Conservation (phyloP, 2,329 filamentous ascomycete species). For the Cordyceps farinosa region DNA sequence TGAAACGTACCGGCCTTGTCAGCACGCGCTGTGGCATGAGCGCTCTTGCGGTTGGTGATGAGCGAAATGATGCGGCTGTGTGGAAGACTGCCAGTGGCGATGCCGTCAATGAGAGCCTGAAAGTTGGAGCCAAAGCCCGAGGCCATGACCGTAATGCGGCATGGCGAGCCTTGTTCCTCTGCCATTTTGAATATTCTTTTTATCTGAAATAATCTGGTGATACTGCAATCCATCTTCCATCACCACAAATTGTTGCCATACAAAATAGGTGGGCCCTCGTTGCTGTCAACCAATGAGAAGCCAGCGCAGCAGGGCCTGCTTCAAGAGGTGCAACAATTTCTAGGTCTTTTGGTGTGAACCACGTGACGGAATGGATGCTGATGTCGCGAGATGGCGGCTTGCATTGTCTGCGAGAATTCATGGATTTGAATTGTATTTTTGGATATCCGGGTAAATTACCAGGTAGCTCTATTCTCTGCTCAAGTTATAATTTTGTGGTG, state of each 20-base stretch:
- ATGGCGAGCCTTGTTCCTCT: slow-evolving; percentile 23
- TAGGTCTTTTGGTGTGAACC: neutral
- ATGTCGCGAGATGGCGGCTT: no score
- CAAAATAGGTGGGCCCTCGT: no score
- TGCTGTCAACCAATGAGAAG: no score
- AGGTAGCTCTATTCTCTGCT: no score
- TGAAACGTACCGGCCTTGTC: slow-evolving; percentile 38
- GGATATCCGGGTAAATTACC: no score
- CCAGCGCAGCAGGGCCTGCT: neutral
- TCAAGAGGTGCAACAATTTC: neutral
- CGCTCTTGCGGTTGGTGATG: slow-evolving; percentile 47
- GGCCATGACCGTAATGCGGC: slow-evolving; percentile 64
- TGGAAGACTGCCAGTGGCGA: slow-evolving; percentile 37
- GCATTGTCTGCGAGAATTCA: no score
- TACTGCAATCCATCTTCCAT: neutral
- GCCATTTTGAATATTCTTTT: slow-evolving; percentile 5
- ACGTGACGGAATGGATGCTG: neutral
- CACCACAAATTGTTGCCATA: no score
- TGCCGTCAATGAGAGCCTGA: slow-evolving; percentile 63
- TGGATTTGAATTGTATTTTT: no score
- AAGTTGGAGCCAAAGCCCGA: slow-evolving; percentile 75
- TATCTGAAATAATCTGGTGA: neutral
- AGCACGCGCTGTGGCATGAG: slow-evolving; percentile 41
- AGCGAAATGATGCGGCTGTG: slow-evolving; percentile 44
- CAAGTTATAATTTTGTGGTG: no score